Percentiles rank a stretch among this genome's conserved stretches.
phyloP scores from a whole-genome alignment of 768 basidiomycete genomes.

The Lepiota subincarnata region DNA sequence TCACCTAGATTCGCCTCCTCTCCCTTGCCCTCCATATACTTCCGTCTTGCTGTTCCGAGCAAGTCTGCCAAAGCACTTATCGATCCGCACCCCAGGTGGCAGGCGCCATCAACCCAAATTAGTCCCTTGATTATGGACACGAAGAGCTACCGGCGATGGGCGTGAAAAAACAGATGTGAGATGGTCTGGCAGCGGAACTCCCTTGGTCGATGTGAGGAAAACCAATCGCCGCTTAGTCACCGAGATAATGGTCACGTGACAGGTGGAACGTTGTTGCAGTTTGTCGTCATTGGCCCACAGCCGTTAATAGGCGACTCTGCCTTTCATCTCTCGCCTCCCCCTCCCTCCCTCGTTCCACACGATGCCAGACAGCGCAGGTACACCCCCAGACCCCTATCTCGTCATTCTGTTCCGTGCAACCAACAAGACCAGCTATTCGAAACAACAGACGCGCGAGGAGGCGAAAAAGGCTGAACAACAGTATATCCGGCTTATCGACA shows the following conservation, averaged over 20 bases:
- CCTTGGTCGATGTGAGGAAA: background rate
- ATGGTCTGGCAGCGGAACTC: too few species aligned
- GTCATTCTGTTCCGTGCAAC: slow-evolving; percentile 67
- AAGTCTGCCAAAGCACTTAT: too few species aligned
- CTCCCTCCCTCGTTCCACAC: background rate
- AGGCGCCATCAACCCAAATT: too few species aligned
- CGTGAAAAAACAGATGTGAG: too few species aligned
- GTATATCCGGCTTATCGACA: slow-evolving; percentile 59
- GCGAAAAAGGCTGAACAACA: slow-evolving; percentile 64
- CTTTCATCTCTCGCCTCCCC: background rate
- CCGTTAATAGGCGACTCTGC: background rate
- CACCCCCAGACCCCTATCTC: slow-evolving; percentile 59
- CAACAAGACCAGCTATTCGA: slow-evolving; percentile 46
- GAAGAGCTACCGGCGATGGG: too few species aligned
- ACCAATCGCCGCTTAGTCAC: background rate
- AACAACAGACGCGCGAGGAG: slow-evolving; percentile 59
- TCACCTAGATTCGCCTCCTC: too few species aligned
- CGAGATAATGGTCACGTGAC: too few species aligned
- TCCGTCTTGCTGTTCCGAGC: too few species aligned
- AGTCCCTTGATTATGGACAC: too few species aligned
- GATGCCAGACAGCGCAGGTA: slow-evolving; percentile 15
- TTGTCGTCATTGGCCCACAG: slow-evolving; percentile 8
- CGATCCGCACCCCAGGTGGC: too few species aligned
- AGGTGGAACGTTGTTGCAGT: background rate
- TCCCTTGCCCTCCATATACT: too few species aligned